phyloP scores from a whole-genome alignment of 169 alveolate genomes.

The Plasmodium knowlesi region DNA sequence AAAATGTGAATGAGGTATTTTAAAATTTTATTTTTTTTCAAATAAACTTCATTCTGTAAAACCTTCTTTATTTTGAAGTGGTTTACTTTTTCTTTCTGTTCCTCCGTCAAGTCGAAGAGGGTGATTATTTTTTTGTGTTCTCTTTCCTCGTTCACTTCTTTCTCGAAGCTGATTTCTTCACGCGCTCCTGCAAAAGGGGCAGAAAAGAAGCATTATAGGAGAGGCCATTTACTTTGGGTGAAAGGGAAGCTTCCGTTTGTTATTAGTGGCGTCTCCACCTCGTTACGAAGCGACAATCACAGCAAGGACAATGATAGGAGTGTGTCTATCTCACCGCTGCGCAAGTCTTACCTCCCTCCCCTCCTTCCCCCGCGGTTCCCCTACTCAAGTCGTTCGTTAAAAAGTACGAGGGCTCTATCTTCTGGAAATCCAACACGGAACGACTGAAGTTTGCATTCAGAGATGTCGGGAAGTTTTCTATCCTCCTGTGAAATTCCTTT shows the following conservation, averaged over 20 bases:
- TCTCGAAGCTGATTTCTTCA: conserved; percentile 23
- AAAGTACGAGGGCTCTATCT: conserved; percentile 8
- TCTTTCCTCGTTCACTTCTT: conserved; percentile 15
- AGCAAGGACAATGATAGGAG: too few species aligned
- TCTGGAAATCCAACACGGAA: neutral
- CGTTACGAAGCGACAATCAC: neutral
- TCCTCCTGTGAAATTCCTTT: neutral
- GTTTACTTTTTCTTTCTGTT: conserved; percentile 28
- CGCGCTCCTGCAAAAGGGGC: neutral
- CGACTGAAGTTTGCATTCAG: neutral
- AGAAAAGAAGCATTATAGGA: neutral
- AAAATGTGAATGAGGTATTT: conserved; percentile 48
- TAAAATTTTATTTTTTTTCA: conserved; percentile 49
- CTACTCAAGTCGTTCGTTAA: conserved; percentile 24
- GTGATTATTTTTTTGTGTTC: conserved; percentile 16
- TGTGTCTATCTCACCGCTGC: neutral
- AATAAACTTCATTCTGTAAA: conserved; percentile 62
- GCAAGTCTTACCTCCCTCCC: neutral
- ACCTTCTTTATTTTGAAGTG: conserved; percentile 45
- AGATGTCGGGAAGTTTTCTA: conserved; percentile 18
- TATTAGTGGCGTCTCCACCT: neutral
- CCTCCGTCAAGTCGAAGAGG: conserved; percentile 22
- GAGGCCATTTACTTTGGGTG: neutral
- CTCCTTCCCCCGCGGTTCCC: neutral
- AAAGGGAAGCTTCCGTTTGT: too few species aligned